phyloP scores from a whole-genome alignment of 2,329 filamentous ascomycete species.

The Laburnicola sp. region DNA sequence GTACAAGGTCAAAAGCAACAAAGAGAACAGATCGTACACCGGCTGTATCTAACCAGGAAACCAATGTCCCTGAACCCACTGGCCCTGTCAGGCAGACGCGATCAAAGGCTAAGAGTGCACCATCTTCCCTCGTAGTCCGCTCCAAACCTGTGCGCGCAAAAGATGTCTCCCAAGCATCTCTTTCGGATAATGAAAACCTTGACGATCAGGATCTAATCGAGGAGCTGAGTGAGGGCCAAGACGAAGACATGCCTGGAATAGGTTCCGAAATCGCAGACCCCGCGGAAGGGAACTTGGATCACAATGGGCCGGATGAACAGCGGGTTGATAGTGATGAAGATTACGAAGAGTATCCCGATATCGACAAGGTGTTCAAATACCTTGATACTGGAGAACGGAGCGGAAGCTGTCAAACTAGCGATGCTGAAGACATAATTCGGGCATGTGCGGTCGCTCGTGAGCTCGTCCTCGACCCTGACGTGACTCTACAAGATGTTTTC shows the following conservation, averaged over 20 bases:
- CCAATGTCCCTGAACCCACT: not conserved
- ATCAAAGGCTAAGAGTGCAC: not conserved
- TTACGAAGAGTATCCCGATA: constrained; percentile 1
- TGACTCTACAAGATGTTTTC: constrained; percentile 16
- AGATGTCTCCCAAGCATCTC: not conserved
- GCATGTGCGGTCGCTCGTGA: constrained; percentile 14
- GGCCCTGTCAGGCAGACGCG: not conserved
- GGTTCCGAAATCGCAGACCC: not conserved
- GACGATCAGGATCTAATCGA: not conserved
- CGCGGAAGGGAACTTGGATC: not conserved
- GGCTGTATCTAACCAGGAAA: not conserved
- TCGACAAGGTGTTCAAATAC: constrained; percentile 30
- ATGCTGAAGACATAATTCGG: constrained; percentile 16
- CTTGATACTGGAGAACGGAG: constrained; percentile 18
- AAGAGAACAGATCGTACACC: not conserved
- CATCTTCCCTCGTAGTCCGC: not conserved
- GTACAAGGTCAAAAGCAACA: not conserved
- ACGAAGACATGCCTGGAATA: not conserved
- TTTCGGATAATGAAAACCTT: not conserved
- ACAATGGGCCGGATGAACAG: constrained; percentile 5
- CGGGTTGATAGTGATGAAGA: not conserved
- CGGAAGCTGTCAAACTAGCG: constrained; percentile 24
- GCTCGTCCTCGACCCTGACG: constrained; percentile 5
- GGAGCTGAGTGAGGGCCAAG: not conserved
- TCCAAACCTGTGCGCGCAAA: not conserved